Evolutionary conservation across 1,284 basidiomycete genomes (phyloP).

Genomic region (Trichosporon sp.): DNA sequence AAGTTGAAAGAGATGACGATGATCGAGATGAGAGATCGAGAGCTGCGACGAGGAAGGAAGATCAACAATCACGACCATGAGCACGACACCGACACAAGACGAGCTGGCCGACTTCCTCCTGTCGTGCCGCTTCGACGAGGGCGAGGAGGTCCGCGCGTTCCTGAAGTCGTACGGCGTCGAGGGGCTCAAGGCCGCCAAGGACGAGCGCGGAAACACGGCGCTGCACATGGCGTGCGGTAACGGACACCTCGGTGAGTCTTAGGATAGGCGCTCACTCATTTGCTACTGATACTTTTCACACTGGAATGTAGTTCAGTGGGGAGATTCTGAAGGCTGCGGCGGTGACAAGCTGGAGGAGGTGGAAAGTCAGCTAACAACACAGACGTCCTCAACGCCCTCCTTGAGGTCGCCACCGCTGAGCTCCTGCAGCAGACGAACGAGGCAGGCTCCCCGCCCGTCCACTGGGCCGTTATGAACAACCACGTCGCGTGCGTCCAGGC

Average conservation of each 20-base stretch:
- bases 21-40: background rate
- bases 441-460: slow-evolving; percentile 75
- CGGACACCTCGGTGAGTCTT: slow-evolving; percentile 73
- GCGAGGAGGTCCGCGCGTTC: slow-evolving; percentile 72
- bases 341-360: background rate
- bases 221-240: slow-evolving; percentile 85
- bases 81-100: slow-evolving; percentile 57
- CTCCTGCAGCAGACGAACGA: slow-evolving; percentile 67
- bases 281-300: background rate
- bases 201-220: slow-evolving; percentile 74
- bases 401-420: slow-evolving; percentile 63
- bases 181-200: slow-evolving; percentile 63
- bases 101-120: slow-evolving; percentile 77
- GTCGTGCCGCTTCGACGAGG: slow-evolving; percentile 79
- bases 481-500: slow-evolving; percentile 69
- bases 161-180: slow-evolving; percentile 64
- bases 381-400: slow-evolving; percentile 28
- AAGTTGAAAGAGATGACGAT: background rate
- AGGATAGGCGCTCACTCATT: background rate
- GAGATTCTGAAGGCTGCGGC: too few species aligned
- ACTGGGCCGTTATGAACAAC: slow-evolving; percentile 83
- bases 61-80: slow-evolving; percentile 25
- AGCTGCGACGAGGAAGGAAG: background rate
- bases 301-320: too few species aligned
- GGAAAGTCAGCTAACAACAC: slow-evolving; percentile 11